Evolutionary conservation across 1,284 basidiomycete genomes (phyloP).

Genomic region (Ustilago shanxiensis): DNA sequence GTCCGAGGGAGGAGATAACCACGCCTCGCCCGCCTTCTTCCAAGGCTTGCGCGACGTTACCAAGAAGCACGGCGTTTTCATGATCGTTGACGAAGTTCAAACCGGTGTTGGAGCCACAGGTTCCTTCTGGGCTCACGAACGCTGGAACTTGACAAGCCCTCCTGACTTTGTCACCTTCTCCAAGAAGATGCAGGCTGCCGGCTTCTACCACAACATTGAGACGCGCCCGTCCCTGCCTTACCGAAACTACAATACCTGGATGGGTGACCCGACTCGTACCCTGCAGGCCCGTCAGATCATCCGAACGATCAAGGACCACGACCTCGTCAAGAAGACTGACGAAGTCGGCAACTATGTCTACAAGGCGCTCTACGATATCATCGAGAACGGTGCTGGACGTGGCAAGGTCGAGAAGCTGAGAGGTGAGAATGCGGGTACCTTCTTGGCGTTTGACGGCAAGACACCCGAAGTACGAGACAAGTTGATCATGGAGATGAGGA

Average conservation of each 20-base stretch:
- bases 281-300: constrained; percentile 74
- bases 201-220: constrained; percentile 73
- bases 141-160: constrained; percentile 72
- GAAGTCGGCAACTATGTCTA: constrained; percentile 71
- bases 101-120: constrained; percentile 75
- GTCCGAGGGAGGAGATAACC: constrained; percentile 75
- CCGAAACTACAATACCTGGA: constrained; percentile 72
- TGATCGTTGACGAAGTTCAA: constrained; percentile 75
- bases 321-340: constrained; percentile 70
- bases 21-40: constrained; percentile 74
- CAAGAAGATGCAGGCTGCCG: constrained; percentile 70
- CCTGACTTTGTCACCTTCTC: constrained; percentile 75
- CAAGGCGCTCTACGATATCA: constrained; percentile 65
- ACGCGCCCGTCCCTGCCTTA: constrained; percentile 73
- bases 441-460: constrained; percentile 73
- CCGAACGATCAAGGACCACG: constrained; percentile 71
- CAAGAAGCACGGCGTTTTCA: constrained; percentile 71
- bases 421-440: constrained; percentile 73
- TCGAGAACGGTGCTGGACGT: constrained; percentile 38
- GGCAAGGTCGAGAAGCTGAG: constrained; percentile 71
- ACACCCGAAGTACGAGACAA: constrained; percentile 70
- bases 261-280: constrained; percentile 73
- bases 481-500: constrained; percentile 72
- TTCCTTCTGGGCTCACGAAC: constrained; percentile 75
- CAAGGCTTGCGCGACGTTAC: constrained; percentile 72